phyloP scores from a whole-genome alignment of 208 protist species.

The Phytomonas sp. region DNA sequence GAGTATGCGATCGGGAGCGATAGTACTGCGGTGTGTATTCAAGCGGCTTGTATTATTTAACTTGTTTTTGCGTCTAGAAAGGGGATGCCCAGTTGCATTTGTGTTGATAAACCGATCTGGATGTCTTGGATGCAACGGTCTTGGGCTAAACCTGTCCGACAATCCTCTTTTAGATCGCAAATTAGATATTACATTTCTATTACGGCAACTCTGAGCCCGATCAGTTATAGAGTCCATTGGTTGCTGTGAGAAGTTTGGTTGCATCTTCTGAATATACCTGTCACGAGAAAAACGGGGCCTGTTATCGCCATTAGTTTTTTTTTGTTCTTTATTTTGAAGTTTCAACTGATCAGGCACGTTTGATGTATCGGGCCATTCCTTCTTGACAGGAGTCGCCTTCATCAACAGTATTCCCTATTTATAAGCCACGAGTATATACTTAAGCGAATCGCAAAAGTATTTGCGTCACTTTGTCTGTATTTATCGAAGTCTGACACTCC shows the following conservation, averaged over 20 bases:
- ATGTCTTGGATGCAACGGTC: background rate
- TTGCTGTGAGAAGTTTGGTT: background rate
- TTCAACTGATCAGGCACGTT: background rate
- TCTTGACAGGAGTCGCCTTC: background rate
- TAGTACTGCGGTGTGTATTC: background rate
- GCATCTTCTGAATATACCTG: background rate
- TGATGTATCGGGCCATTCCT: background rate
- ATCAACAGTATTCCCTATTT: background rate
- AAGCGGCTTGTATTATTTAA: background rate
- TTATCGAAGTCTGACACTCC: background rate
- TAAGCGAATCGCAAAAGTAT: background rate
- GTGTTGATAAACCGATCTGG: background rate
- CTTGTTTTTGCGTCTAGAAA: background rate
- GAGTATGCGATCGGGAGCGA: background rate
- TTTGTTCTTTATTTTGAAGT: background rate
- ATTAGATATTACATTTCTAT: background rate
- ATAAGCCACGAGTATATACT: background rate
- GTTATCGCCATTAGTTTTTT: background rate
- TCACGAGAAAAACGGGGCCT: background rate
- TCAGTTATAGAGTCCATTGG: background rate
- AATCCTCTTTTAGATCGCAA: background rate
- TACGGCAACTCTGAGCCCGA: background rate
- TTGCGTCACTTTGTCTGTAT: background rate
- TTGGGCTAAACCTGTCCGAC: background rate
- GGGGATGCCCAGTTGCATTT: background rate